phyloP scores from a whole-genome alignment of 2,329 filamentous ascomycete species.

The Sclerotiophoma versabilis region DNA sequence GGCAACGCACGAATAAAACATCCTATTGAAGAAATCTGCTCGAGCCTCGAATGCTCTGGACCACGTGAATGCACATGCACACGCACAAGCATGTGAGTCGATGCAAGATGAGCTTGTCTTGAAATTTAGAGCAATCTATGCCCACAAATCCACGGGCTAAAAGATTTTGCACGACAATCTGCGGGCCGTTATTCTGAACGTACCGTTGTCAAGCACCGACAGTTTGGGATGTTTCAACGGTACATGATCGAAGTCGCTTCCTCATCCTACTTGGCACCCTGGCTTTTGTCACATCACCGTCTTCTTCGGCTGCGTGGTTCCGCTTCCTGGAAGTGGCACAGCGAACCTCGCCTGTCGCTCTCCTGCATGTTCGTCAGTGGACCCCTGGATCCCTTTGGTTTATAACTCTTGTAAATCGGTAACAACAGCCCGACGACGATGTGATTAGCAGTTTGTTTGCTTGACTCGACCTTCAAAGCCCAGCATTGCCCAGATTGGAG shows the following conservation, averaged over 20 bases:
- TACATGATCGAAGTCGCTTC: background rate
- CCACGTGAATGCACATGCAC: constrained; percentile 3
- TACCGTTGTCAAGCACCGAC: background rate
- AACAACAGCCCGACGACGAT: background rate
- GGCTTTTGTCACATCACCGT: background rate
- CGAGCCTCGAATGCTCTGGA: constrained; percentile 1
- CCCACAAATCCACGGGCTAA: background rate
- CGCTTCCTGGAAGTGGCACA: constrained; percentile 3
- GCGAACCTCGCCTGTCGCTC: background rate
- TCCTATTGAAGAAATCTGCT: background rate
- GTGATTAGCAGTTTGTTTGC: background rate
- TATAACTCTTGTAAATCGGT: constrained; percentile 4
- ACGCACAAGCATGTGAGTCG: background rate
- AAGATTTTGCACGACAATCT: background rate
- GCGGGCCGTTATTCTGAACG: background rate
- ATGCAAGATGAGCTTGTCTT: constrained; percentile 3
- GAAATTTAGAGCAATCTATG: background rate
- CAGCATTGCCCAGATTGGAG: background rate
- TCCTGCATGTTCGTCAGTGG: constrained; percentile 1
- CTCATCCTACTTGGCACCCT: background rate
- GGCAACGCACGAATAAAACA: background rate
- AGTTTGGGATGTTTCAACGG: background rate
- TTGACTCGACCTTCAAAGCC: background rate
- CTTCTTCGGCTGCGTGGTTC: background rate
- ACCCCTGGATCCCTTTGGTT: constrained; percentile 1